These are phyloP conservation scores for Fusarium transvaalense DNA, from an alignment of 2,329 filamentous ascomycete genomes.

Conservation along the genomic window DNA sequence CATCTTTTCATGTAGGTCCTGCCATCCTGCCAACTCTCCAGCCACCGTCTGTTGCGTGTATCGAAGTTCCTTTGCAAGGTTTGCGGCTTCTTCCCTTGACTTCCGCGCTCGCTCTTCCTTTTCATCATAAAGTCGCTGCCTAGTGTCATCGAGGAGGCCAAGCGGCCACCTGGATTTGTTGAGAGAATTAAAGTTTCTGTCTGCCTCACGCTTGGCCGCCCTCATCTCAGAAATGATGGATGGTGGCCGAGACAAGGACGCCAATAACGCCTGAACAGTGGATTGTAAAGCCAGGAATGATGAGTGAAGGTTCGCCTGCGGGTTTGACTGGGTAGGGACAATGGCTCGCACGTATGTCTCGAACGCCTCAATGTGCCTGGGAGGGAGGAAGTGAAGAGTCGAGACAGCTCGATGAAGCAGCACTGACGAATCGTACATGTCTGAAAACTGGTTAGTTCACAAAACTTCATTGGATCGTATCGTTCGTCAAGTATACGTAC, in stretches of 20 bases:
- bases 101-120: constrained; percentile 83
- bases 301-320: constrained; percentile 79
- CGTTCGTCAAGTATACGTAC: constrained; percentile 56
- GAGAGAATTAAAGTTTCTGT: constrained; percentile 81
- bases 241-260: constrained; percentile 82
- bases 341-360: constrained; percentile 77
- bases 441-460: constrained; percentile 57
- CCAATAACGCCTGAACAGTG: constrained; percentile 84
- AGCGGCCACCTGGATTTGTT: constrained; percentile 84
- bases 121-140: constrained; percentile 84
- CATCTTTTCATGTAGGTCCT: constrained; percentile 85
- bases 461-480: constrained; percentile 27
- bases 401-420: constrained; percentile 66
- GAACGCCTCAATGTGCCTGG: constrained; percentile 76
- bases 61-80: constrained; percentile 82
- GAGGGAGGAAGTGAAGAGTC: constrained; percentile 75
- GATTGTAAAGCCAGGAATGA: constrained; percentile 83
- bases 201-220: constrained; percentile 79
- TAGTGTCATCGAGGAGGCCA: constrained; percentile 86
- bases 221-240: constrained; percentile 82
- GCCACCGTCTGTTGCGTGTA: constrained; percentile 97
- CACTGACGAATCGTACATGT: constrained; percentile 75
- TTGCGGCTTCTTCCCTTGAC: constrained; percentile 76
- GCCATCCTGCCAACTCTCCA: constrained; percentile 91
- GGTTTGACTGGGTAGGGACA: constrained; percentile 76